Conservation (phyloP, 208 protist species). For the Trypanosomatidae sp. region DNA sequence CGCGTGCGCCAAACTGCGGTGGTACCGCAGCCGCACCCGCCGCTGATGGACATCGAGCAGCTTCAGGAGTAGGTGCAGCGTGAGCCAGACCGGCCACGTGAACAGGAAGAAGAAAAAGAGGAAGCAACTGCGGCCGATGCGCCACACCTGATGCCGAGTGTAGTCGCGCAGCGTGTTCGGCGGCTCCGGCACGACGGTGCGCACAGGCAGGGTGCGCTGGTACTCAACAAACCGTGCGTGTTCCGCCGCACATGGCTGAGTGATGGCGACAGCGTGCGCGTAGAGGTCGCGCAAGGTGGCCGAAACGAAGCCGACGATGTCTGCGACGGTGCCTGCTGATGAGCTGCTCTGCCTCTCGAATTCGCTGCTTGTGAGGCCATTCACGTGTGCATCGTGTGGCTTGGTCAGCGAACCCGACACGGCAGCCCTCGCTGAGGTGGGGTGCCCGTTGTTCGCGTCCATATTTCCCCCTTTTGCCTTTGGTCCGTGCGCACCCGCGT, state of each 20-base stretch:
- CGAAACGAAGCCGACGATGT: background rate
- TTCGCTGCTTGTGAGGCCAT: background rate
- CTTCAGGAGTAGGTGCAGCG: constrained; percentile 51
- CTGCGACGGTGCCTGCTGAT: background rate
- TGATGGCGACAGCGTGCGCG: constrained; percentile 2
- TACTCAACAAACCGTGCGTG: constrained; percentile 46
- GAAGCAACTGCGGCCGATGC: constrained; percentile 4
- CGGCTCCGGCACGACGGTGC: constrained; percentile 64
- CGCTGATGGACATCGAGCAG: constrained; percentile 56
- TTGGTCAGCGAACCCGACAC: background rate
- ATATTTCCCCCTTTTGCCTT: background rate
- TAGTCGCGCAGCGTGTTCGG: constrained; percentile 56
- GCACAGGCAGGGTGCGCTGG: constrained; percentile 48
- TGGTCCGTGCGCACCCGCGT: background rate
- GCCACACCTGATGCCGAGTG: constrained; percentile 23
- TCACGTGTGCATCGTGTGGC: background rate
- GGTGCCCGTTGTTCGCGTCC: background rate
- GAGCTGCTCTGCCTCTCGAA: background rate
- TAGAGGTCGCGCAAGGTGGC: background rate
- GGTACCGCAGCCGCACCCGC: constrained; percentile 36
- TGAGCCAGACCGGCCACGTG: constrained; percentile 41
- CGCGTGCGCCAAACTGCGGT: constrained; percentile 39
- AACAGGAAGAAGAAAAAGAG: constrained; percentile 35
- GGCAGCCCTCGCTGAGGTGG: background rate
- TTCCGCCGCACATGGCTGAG: constrained; percentile 25